phyloP scores from a whole-genome alignment of 306 rosid genomes.

The Ormosia semicastrata region DNA sequence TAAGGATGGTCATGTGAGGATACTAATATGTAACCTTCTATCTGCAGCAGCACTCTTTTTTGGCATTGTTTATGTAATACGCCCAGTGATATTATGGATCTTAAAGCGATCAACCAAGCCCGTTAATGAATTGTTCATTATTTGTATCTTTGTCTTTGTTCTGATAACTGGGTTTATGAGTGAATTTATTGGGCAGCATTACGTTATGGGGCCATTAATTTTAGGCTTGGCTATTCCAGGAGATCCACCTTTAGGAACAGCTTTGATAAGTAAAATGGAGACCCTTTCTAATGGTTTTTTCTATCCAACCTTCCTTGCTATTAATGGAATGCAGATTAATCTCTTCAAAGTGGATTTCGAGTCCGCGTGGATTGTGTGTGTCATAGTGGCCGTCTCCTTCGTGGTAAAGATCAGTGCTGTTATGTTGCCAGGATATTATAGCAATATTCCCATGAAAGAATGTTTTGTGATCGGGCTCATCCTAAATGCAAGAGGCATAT shows the following conservation, averaged over 20 bases:
- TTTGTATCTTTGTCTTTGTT: slow-evolving; percentile 33
- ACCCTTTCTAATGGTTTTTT: slow-evolving; percentile 32
- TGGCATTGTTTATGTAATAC: slow-evolving; percentile 9
- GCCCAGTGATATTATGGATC: slow-evolving; percentile 40
- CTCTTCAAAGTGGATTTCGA: slow-evolving; percentile 23
- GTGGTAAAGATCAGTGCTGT: slow-evolving; percentile 48
- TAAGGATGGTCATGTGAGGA: not conserved
- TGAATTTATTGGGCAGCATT: slow-evolving; percentile 60
- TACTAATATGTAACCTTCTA: not conserved
- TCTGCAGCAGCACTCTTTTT: slow-evolving; percentile 11
- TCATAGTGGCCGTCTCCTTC: slow-evolving; percentile 24
- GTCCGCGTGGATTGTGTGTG: slow-evolving; percentile 24
- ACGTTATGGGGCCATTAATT: slow-evolving; percentile 46
- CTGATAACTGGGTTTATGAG: slow-evolving; percentile 30
- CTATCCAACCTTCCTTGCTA: slow-evolving; percentile 61
- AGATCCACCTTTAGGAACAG: slow-evolving; percentile 67
- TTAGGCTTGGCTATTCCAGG: slow-evolving; percentile 57
- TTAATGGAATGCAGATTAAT: slow-evolving; percentile 52
- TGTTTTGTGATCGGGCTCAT: slow-evolving; percentile 56
- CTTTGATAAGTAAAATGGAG: slow-evolving; percentile 45
- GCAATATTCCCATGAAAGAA: slow-evolving; percentile 30
- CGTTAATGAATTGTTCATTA: slow-evolving; percentile 20
- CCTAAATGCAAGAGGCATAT: slow-evolving; percentile 63
- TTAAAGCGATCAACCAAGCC: slow-evolving; percentile 2
- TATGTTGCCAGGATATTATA: slow-evolving; percentile 44